Conservation (phyloP, 2,329 filamentous ascomycete genomes). For the Fusarium sp. region DNA sequence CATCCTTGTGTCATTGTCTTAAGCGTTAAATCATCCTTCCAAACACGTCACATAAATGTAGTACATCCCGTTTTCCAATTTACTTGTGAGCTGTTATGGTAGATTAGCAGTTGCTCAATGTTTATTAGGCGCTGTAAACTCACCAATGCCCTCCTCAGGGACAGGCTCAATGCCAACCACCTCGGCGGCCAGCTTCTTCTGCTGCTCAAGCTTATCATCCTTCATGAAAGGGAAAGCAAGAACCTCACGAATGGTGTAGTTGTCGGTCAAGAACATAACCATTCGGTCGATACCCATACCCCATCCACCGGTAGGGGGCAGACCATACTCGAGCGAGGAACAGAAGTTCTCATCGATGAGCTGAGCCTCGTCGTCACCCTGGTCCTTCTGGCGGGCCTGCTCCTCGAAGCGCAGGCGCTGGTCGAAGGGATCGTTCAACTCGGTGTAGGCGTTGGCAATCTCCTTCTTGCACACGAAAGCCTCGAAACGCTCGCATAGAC, state of each 20-base stretch:
- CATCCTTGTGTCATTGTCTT: slow-evolving; percentile 16
- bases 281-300: slow-evolving; percentile 95
- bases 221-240: slow-evolving; percentile 99
- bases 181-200: slow-evolving; percentile 58
- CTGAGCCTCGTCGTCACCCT: slow-evolving; percentile 97
- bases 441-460: slow-evolving; percentile 96
- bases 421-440: slow-evolving; percentile 93
- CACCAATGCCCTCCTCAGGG: slow-evolving; percentile 48
- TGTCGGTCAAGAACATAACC: slow-evolving; percentile 95
- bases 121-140: slow-evolving; percentile 11
- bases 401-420: slow-evolving; percentile 89
- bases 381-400: slow-evolving; percentile 94
- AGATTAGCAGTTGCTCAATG: slow-evolving; percentile 17
- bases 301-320: slow-evolving; percentile 96
- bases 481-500: slow-evolving; percentile 96
- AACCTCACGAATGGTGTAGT: slow-evolving; percentile 95
- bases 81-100: slow-evolving; percentile 44
- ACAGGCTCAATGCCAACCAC: slow-evolving; percentile 47
- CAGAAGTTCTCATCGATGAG: slow-evolving; percentile 96
- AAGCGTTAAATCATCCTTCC: slow-evolving; percentile 47
- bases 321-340: slow-evolving; percentile 86
- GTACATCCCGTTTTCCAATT: slow-evolving; percentile 15
- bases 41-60: slow-evolving; percentile 14
- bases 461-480: slow-evolving; percentile 85
- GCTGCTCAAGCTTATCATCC: slow-evolving; percentile 69